Conservation (phyloP, 2,329 filamentous ascomycete genomes). For the Chrysosphaeria jannelii region DNA sequence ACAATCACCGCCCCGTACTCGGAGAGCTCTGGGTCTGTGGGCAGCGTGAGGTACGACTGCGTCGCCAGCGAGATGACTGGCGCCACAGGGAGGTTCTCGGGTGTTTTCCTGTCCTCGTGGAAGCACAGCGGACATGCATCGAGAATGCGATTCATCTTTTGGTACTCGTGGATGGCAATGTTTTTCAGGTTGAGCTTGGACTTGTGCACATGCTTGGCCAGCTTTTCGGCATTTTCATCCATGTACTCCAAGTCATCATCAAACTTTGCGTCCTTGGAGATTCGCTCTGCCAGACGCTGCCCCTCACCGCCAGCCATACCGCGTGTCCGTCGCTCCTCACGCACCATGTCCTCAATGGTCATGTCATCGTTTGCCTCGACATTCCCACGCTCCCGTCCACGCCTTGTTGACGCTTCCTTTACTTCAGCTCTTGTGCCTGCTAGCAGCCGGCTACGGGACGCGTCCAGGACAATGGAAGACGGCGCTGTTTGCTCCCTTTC, state of each 20-base stretch:
- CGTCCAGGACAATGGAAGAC: conserved; percentile 47
- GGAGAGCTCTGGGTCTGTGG: conserved; percentile 58
- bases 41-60: conserved; percentile 60
- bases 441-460: conserved; percentile 73
- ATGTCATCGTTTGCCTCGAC: conserved; percentile 88
- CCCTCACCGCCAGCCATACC: conserved; percentile 54
- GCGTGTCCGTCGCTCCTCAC: conserved; percentile 67
- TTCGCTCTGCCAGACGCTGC: conserved; percentile 59
- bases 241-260: conserved; percentile 86
- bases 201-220: conserved; percentile 66
- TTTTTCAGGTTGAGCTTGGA: conserved; percentile 72
- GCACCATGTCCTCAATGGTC: conserved; percentile 87
- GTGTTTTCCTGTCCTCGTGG: conserved; percentile 48
- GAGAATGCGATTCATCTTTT: conserved; percentile 62
- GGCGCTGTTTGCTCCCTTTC: too few relatives aligned
- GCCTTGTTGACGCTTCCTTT: conserved; percentile 45
- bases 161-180: conserved; percentile 60
- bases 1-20: conserved; percentile 67
- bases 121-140: conserved; percentile 76
- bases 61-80: conserved; percentile 69
- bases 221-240: conserved; percentile 80
- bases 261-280: conserved; percentile 77
- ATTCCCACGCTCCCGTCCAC: conserved; percentile 55
- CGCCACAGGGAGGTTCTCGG: conserved; percentile 38
- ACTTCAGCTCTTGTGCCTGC: conserved; percentile 47